A percentile compares a stretch with the other conserved stretches of the same genome.
These are phyloP conservation scores for Amanita exitialis DNA, from an alignment of 768 basidiomycete species.

Conservation along the genomic window DNA sequence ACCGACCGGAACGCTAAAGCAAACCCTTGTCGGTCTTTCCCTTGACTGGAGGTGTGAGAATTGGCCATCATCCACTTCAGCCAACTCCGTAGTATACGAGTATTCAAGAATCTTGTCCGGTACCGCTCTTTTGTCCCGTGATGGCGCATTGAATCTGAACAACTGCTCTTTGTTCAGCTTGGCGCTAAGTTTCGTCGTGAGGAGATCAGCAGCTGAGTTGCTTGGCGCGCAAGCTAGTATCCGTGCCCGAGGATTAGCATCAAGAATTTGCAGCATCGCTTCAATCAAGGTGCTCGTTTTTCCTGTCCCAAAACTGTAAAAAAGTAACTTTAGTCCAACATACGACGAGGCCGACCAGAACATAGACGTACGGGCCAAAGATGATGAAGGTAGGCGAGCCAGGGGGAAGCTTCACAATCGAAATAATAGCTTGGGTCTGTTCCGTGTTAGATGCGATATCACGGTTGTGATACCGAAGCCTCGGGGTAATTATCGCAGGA, in stretches of 20 bases:
- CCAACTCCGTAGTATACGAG: no score
- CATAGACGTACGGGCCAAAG: constrained; percentile 20
- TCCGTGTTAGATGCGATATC: constrained; percentile 25
- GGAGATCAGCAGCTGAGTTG: constrained; percentile 44
- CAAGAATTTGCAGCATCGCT: constrained; percentile 34
- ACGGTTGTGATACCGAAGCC: no score
- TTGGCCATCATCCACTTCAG: no score
- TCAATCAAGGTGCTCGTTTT: constrained; percentile 48
- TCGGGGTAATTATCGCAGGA: no score
- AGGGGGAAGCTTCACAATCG: constrained; percentile 28
- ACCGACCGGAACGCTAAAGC: background rate
- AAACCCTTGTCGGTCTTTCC: no score
- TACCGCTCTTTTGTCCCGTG: constrained; percentile 8
- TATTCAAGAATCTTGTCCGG: no score
- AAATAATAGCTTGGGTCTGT: constrained; percentile 36
- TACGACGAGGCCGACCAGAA: no score
- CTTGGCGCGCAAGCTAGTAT: constrained; percentile 45
- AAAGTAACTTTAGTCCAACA: no score
- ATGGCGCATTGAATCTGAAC: constrained; percentile 38
- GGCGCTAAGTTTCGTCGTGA: constrained; percentile 25
- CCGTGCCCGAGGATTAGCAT: constrained; percentile 17
- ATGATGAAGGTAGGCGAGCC: constrained; percentile 43
- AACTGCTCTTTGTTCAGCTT: constrained; percentile 19
- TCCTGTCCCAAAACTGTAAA: constrained; percentile 32
- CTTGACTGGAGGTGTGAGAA: no score